Conservation (phyloP, 257 asterid species). For the Nicotiana undulata region DNA sequence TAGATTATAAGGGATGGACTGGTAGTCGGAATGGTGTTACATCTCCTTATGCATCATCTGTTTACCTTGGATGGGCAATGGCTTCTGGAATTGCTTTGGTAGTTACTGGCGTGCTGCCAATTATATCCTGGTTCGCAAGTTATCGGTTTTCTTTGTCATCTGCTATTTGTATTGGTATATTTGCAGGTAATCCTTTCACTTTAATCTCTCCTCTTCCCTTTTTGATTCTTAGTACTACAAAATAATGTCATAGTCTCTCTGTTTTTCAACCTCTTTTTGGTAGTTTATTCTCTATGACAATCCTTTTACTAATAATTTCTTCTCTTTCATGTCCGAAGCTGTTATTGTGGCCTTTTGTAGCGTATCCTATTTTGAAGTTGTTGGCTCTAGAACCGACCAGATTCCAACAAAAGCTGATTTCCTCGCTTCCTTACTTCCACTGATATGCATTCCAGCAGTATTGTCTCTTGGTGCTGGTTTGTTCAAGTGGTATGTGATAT, state of each 20-base stretch:
- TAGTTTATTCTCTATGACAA: slow-evolving; percentile 6
- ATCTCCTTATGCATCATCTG: slow-evolving; percentile 89
- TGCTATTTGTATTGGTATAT: slow-evolving; percentile 76
- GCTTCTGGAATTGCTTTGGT: slow-evolving; percentile 80
- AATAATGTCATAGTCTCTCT: background rate
- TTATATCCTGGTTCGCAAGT: slow-evolving; percentile 95
- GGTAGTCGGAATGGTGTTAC: slow-evolving; percentile 55
- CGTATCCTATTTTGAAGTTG: slow-evolving; percentile 71
- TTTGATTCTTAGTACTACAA: background rate
- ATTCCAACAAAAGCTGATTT: slow-evolving; percentile 83
- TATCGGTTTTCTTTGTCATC: slow-evolving; percentile 89
- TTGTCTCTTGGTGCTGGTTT: slow-evolving; percentile 78
- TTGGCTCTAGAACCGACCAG: slow-evolving; percentile 67
- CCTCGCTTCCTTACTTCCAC: slow-evolving; percentile 91
- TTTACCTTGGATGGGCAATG: slow-evolving; percentile 94
- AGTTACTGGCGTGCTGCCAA: slow-evolving; percentile 86
- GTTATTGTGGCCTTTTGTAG: slow-evolving; percentile 92
- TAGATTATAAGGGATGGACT: slow-evolving; percentile 68
- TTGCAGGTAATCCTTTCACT: slow-evolving; percentile 55
- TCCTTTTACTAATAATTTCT: slow-evolving; percentile 16
- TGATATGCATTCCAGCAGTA: slow-evolving; percentile 89
- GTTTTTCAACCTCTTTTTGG: slow-evolving; percentile 8
- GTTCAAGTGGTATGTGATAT: slow-evolving; percentile 74
- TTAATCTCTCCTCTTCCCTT: slow-evolving; percentile 2
- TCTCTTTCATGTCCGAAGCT: slow-evolving; percentile 36